Percentiles rank a stretch among this genome's conserved stretches.
phyloP scores from a whole-genome alignment of 1,284 basidiomycete species.

The Sanghuangporus sanghuang region DNA sequence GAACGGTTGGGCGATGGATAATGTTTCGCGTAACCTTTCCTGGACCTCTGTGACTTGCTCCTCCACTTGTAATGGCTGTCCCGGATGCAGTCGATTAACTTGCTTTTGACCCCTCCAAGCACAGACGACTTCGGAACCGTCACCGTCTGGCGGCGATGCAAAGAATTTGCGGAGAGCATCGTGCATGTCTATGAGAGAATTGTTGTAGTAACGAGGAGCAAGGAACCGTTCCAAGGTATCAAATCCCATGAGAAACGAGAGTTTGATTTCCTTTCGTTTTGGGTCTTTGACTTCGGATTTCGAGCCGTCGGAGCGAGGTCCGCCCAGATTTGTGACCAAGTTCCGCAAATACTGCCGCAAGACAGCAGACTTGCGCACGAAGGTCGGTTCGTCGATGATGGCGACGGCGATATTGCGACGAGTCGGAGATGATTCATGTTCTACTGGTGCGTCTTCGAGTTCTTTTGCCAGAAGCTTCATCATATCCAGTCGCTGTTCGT shows the following conservation, averaged over 20 bases:
- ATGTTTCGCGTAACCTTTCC: constrained; percentile 27
- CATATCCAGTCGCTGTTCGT: constrained; percentile 77
- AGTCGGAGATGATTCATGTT: constrained; percentile 15
- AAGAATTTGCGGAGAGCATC: constrained; percentile 59
- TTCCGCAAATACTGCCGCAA: constrained; percentile 48
- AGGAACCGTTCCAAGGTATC: constrained; percentile 90
- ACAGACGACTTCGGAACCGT: constrained; percentile 69
- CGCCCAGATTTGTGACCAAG: constrained; percentile 4
- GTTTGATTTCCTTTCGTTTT: constrained; percentile 25
- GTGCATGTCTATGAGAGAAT: constrained; percentile 48
- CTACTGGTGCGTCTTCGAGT: constrained; percentile 26
- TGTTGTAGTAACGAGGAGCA: constrained; percentile 70
- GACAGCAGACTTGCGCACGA: constrained; percentile 76
- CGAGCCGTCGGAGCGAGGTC: constrained; percentile 8
- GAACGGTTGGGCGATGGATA: constrained; percentile 43
- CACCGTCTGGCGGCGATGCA: constrained; percentile 39
- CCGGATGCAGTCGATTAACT: neutral
- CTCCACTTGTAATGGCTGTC: constrained; percentile 10
- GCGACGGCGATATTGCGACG: constrained; percentile 68
- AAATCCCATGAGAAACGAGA: constrained; percentile 75
- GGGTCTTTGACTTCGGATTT: neutral
- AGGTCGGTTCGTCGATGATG: constrained; percentile 83
- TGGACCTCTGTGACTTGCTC: constrained; percentile 26
- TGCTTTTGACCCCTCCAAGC: constrained; percentile 35
- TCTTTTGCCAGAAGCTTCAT: constrained; percentile 63